Base-by-base conservation (phyloP, 169 alveolate species). In the Plasmodium coatneyi region DNA sequence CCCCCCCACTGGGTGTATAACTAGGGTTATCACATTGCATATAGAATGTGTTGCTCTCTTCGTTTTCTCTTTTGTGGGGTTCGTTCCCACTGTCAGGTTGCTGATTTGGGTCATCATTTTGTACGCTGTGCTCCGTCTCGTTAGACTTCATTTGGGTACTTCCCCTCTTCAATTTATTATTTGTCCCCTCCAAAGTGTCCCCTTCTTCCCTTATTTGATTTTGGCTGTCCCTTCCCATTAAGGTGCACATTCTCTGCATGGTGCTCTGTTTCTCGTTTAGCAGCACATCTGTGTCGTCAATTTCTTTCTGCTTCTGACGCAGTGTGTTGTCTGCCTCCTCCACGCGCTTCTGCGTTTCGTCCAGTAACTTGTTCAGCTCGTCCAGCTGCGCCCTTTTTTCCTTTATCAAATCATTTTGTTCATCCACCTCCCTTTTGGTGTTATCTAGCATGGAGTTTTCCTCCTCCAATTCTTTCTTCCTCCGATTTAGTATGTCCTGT, bases 401-500 rank as follows among this genome's bases (percentile, higher is more conserved):
- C 22, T 41, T 19, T 7, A 83, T 32, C 41, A 60, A 70, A 16
- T 36, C 66, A 30, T 66, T 60, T 19, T 83, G 60, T 46, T 28
- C 16, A 39, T 83, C 92, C 10, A 83, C 76, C 30, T 83, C 92
- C 49, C 52, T 83, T 70, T 32, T 83, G 5, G 43, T 66, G 32
- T 83, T 36, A 36, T 83, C 49, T 3, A 83, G 32, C 32, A 52
- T 7, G 16, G 41, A 22, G 16, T 6, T 83, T 39, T 83, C 82
- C n/a, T 83, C 52, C 76, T 83, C 82, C 3, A 83, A 25, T 66
- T 83, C 80, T 39, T 83, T 83, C 5, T 70, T 83, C 76, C 74
- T 83, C 72, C n/a, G 49, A 70, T 36, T 19, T 70, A 83, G 41
- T 19, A 36, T 39, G 5, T 83, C 82, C 10, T 76, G 54, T 52